Base-by-base conservation (phyloP, 371 early-diverging fungal genomes). In the Sanchytrium tribonematis region DNA sequence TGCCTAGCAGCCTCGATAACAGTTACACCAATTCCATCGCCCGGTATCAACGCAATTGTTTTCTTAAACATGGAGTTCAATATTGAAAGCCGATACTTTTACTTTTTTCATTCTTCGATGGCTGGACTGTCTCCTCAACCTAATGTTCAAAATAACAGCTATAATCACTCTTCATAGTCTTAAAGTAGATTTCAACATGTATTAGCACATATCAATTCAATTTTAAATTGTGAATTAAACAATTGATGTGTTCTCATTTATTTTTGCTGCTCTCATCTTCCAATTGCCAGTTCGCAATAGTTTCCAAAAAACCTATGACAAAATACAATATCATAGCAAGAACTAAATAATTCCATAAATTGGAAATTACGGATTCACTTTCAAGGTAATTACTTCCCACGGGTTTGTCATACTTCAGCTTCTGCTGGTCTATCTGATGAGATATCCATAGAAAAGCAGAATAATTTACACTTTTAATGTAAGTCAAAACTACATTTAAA, bases 11-110 rank as follows among this genome's bases (percentile, higher is more conserved):
- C 83, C 71, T 88, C 87, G 66, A 94, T 83, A 68, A 89, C 94
- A 81, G 93, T 93, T 71, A 82, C 79, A 71, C 93, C 93, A 70
- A 94, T 94, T 69, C 95, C 93, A 76, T 94, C 95, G 66, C 88
- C 93, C 29, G 92, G 91, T 74, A 93, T 88, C 71, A 94, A 78
- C 27, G 90, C 93, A 72, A 93, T 89, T 69, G 84, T 90, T 69
- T 31, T 65, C 28, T 29, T 69, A 27, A n/a, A n/a, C n/a, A n/a
- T n/a, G n/a, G n/a, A n/a, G n/a, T n/a, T n/a, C n/a, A n/a, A n/a
- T n/a, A n/a, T n/a, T n/a, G n/a, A n/a, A n/a, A n/a, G n/a, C n/a
- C n/a, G n/a, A n/a, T n/a, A n/a, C n/a, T n/a, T n/a, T n/a, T n/a
- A n/a, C n/a, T n/a, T n/a, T n/a, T n/a, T n/a, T n/a, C n/a, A n/a